Percentiles rank a stretch among this genome's conserved stretches.
Evolutionary conservation across 208 protist genomes (phyloP).

Genomic region (Acanthamoeba castellanii): DNA sequence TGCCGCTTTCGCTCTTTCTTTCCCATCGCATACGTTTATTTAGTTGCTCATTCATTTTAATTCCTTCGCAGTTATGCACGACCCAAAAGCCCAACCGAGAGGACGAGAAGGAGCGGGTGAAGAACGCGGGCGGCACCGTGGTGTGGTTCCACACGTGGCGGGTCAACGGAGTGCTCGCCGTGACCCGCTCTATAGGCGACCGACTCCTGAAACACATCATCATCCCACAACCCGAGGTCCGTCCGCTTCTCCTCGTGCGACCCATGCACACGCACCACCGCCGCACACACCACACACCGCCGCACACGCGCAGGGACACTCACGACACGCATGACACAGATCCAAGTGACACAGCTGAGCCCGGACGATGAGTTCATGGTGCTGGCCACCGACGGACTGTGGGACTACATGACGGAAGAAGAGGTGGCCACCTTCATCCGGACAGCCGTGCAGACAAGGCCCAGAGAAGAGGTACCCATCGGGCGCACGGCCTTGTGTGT

Average conservation of each 20-base stretch:
- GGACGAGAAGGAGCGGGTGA: slow-evolving; percentile 63
- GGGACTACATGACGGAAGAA: slow-evolving; percentile 20
- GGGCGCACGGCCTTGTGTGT: neutral
- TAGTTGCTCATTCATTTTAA: neutral
- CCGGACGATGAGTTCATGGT: slow-evolving; percentile 52
- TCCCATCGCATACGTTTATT: too few relatives aligned
- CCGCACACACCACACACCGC: too few relatives aligned
- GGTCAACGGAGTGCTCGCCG: slow-evolving; percentile 42
- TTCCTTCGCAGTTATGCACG: slow-evolving; percentile 4
- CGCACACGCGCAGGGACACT: neutral
- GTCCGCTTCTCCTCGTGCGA: neutral
- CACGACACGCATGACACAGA: neutral
- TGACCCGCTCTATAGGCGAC: slow-evolving; percentile 56
- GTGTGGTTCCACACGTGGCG: slow-evolving; percentile 59
- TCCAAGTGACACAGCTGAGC: slow-evolving; percentile 34
- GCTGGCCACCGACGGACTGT: slow-evolving; percentile 47
- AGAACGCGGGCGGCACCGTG: slow-evolving; percentile 28
- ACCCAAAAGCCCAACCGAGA: slow-evolving; percentile 33
- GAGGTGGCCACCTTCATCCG: slow-evolving; percentile 9
- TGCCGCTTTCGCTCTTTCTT: neutral
- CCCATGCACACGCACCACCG: too few relatives aligned
- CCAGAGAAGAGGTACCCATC: neutral
- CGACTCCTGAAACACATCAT: slow-evolving; percentile 6
- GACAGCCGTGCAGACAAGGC: neutral
- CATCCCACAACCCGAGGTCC: slow-evolving; percentile 24